phyloP scores from a whole-genome alignment of 345 rosid species.

The Eucalyptus rudis region DNA sequence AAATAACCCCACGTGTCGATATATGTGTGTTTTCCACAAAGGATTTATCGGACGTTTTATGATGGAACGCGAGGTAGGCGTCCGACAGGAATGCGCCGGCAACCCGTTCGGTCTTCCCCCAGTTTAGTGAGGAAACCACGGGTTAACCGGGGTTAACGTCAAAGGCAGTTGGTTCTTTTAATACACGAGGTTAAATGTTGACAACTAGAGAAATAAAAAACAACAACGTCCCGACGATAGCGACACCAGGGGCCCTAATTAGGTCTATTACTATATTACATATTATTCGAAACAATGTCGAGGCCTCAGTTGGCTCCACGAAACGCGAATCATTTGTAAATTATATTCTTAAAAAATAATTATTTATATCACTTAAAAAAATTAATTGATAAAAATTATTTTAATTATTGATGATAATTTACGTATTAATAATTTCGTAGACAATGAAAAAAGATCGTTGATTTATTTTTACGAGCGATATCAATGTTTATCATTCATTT shows the following conservation, averaged over 20 bases:
- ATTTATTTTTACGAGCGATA: no score
- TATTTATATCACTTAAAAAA: no score
- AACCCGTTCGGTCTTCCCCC: neutral
- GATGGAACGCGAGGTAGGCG: neutral
- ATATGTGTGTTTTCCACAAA: neutral
- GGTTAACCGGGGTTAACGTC: neutral
- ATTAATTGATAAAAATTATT: no score
- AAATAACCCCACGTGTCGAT: neutral
- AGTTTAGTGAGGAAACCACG: neutral
- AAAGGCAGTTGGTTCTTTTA: neutral
- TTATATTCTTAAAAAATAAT: no score
- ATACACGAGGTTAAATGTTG: neutral
- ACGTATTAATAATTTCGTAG: no score
- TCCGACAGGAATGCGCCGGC: neutral
- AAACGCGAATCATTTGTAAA: neutral
- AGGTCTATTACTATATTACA: neutral
- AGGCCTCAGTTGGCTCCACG: neutral
- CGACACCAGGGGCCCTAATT: neutral
- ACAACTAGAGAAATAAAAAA: neutral
- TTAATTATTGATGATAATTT: no score
- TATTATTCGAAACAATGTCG: neutral
- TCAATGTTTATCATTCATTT: no score
- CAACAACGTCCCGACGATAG: neutral
- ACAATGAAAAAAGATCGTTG: rapidly evolving
- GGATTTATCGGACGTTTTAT: neutral